Evolutionary conservation across 306 rosid genomes (phyloP), one percentile per base, ranked within the genome.

Genomic region (Castanea crenata): DNA sequence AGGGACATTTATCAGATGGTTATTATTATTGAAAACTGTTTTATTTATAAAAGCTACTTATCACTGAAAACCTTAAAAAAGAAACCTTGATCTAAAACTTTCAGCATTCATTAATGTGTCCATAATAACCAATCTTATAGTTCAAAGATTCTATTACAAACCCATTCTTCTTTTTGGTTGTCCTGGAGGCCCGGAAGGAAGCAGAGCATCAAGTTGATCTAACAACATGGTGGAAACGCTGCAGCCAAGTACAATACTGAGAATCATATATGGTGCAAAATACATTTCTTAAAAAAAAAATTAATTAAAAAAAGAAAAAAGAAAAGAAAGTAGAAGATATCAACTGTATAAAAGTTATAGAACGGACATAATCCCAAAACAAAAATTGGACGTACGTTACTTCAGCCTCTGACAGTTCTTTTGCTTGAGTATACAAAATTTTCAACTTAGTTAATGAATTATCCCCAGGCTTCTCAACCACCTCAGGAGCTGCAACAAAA

Each of bases 401-500:
- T 93, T 95, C 99, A 34, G 0, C 82, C 65, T 93, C 97, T 1
- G 99, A 95, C 75, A 91, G 94, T 0, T 93, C 96, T 88, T 88
- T 95, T 35, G 99, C 99, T 77, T 83, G 91, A 75, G 89, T 81
- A 82, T 95, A 95, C 77, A 95, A 81, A 23, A 16, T 0, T 86
- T 83, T 95, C 74, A 95, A 86, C 84, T 55, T 93, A 5, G 86
- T 49, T 76, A 95, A 90, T 1, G 99, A 91, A 89, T 3, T 90
- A 85, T 95, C 98, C 62, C 99, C 99, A 55, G 98, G 92, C 90
- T 93, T 95, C 88, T 95, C 99, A 82, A 95, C 99, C 85, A 93
- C 76, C 85, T 93, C 97, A 25, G 99, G 99, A 89, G 93, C 99
- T 93, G 87, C 75, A 82, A 29, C 4, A 6, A 67, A 70, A 78